These are phyloP conservation scores for Endothia cerciana DNA, from an alignment of 2,329 filamentous ascomycete genomes.

Conservation along the genomic window DNA sequence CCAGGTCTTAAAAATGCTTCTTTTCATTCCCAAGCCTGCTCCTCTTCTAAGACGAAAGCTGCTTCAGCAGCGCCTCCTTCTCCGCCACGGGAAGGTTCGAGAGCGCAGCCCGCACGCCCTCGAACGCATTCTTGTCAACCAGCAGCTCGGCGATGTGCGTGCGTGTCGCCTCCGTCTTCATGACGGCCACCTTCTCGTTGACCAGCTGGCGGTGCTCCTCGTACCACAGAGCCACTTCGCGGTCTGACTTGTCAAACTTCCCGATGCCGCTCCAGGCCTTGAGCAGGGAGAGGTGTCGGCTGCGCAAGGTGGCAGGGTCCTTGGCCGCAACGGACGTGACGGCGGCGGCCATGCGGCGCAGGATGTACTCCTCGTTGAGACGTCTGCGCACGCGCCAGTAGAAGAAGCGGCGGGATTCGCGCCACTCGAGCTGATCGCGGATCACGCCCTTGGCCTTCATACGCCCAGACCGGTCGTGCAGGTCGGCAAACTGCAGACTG, in stretches of 20 bases:
- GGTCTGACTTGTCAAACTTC: constrained; percentile 79
- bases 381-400: constrained; percentile 98
- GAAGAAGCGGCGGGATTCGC: constrained; percentile 92
- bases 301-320: constrained; percentile 57
- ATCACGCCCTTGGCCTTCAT: constrained; percentile 99
- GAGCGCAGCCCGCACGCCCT: constrained; percentile 70
- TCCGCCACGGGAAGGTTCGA: constrained; percentile 70
- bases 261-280: constrained; percentile 81
- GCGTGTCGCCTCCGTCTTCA: constrained; percentile 69
- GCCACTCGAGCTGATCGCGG: constrained; percentile 81
- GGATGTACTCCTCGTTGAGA: constrained; percentile 95
- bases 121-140: constrained; percentile 67
- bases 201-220: constrained; percentile 89
- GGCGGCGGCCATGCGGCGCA: constrained; percentile 76
- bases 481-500: constrained; percentile 93
- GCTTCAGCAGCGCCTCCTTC: constrained; percentile 64
- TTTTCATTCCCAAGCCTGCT: background rate
- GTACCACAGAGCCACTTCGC: constrained; percentile 89
- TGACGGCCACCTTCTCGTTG: constrained; percentile 78
- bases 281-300: constrained; percentile 73
- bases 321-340: constrained; percentile 44
- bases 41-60: constrained; percentile 20
- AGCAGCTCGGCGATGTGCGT: constrained; percentile 33
- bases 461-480: constrained; percentile 94
- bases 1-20: background rate